These are phyloP conservation scores for Trichophyton verrucosum DNA, from an alignment of 2,329 filamentous ascomycete genomes.

Conservation along the genomic window DNA sequence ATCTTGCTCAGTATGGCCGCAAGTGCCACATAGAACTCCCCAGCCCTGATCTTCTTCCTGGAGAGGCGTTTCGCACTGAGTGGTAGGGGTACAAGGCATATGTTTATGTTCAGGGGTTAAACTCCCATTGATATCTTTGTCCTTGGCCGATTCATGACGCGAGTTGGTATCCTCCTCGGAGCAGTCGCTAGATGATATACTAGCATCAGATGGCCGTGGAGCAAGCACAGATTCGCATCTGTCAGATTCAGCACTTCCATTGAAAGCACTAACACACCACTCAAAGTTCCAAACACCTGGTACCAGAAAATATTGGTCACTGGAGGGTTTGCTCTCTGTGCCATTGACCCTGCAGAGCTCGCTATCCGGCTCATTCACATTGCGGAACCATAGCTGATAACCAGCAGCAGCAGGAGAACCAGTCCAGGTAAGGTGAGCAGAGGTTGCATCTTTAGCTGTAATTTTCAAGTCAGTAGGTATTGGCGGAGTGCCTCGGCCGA, in stretches of 20 bases:
- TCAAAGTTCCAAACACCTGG: conserved; percentile 1
- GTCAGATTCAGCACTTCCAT: background rate
- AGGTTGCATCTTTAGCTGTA: background rate
- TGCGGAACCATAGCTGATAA: background rate
- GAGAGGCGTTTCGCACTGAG: background rate
- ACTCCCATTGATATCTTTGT: background rate
- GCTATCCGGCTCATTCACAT: background rate
- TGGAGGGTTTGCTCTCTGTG: background rate
- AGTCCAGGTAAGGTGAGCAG: background rate
- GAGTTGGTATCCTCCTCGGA: background rate
- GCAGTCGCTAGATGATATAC: background rate
- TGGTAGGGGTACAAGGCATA: background rate
- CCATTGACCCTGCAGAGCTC: background rate
- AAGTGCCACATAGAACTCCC: background rate
- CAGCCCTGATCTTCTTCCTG: background rate
- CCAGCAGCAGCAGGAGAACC: background rate
- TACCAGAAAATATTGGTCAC: background rate
- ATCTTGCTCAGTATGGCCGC: background rate
- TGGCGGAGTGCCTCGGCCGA: background rate
- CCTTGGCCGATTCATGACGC: background rate
- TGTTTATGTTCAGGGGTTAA: background rate
- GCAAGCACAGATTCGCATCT: background rate
- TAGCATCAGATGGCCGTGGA: background rate
- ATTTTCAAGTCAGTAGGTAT: background rate
- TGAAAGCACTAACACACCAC: conserved; percentile 1